Base-by-base conservation (phyloP, 2,329 filamentous ascomycete species). In the Moelleriella libera region DNA sequence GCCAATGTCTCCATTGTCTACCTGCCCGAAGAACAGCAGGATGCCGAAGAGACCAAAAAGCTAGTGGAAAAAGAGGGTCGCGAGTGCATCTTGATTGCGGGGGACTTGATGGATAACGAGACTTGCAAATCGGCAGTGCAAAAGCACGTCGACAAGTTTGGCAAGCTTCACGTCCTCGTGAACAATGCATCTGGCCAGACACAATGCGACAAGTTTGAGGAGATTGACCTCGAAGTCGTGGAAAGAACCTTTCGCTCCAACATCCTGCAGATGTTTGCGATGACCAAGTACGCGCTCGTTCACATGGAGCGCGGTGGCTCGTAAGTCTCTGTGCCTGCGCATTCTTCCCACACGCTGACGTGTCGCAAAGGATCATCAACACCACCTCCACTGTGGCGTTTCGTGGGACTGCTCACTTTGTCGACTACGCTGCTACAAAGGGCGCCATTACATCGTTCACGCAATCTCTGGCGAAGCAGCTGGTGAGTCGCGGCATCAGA, bases 131-230 rank as follows among this genome's bases (percentile, higher is more conserved):
- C 66, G 3, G 69, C 70, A 2, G 67, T 80, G 2, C 65, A 78
- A 6, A 61, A 71, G 49, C 75, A 80, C 54, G 63, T 80, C 8
- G 65, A 74, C 32, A 66, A 67, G 45, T 70, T 62, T 49, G 66
- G 68, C 30, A 61, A 55, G 29, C 58, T 79, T 28, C 58, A 72
- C 48, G 65, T 79, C 6, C 63, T 80, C 2, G 71, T 80, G 50
- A 80, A 80, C 58, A 80, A 80, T 56, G 76, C 74, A 3, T 71
- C 69, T 0, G 75, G 75, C 58, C 75, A 80, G 58, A 65, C 71
- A 37, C 70, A 72, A 60, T 75, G 68, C 57, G 58, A 68, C 5
- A 67, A 78, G 32, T 68, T 78, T 21, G 62, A 64, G 34, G 66
- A 78, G 1, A 78, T 76, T 30, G 67, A 78, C 55, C 64, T 80